A percentile compares a stretch with the other conserved stretches of the same genome.
Evolutionary conservation across 805 yeast genomes (phyloP).

Genomic region (Soucietia sequanensis): DNA sequence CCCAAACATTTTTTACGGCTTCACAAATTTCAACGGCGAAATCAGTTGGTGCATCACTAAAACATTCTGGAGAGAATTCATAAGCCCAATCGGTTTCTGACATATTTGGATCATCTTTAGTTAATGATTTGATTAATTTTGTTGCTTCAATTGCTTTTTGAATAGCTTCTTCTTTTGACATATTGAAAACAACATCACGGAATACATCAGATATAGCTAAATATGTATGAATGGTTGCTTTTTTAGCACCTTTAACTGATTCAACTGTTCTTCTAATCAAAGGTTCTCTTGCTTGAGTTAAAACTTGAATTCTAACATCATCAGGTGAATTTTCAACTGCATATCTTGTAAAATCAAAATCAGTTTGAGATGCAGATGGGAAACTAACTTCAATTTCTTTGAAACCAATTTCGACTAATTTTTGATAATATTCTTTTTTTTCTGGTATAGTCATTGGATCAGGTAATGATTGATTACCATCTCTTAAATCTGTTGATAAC

Average conservation of each 20-base stretch:
- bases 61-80: constrained; percentile 78
- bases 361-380: constrained; percentile 82
- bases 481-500: constrained; percentile 78
- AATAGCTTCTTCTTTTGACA: constrained; percentile 67
- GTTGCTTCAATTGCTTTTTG: constrained; percentile 71
- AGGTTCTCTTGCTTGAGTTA: constrained; percentile 76
- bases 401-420: constrained; percentile 69
- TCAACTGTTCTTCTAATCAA: constrained; percentile 73
- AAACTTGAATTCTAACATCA: constrained; percentile 70
- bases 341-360: constrained; percentile 76
- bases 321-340: constrained; percentile 79
- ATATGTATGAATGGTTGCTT: constrained; percentile 70
- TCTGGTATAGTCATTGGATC: constrained; percentile 79
- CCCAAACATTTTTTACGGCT: constrained; percentile 79
- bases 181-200: constrained; percentile 72
- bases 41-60: constrained; percentile 71
- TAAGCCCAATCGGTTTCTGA: constrained; percentile 66
- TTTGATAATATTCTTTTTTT: constrained; percentile 72
- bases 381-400: constrained; percentile 80
- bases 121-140: constrained; percentile 61
- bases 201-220: constrained; percentile 74
- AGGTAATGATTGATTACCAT: constrained; percentile 79
- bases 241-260: constrained; percentile 68
- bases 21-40: constrained; percentile 76
- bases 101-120: constrained; percentile 71